A percentile compares a stretch with the other conserved stretches of the same genome.
Evolutionary conservation across 2,329 filamentous ascomycete species (phyloP).

Genomic region (Monosporascus sp.): DNA sequence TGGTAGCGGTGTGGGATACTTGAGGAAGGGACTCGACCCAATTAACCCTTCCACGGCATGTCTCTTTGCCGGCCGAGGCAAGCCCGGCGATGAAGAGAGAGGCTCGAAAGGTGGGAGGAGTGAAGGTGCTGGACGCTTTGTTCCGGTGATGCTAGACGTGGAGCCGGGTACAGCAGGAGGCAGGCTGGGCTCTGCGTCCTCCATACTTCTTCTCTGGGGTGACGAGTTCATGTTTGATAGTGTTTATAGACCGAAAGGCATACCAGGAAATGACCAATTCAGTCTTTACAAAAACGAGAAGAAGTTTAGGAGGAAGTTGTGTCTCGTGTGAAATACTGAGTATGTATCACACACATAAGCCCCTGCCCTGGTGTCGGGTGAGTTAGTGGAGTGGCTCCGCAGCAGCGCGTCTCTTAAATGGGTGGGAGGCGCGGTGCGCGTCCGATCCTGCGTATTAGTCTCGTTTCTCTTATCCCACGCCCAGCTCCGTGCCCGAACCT

Average conservation of each 20-base stretch:
- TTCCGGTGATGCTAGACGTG: constrained; percentile 32
- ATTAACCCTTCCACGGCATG: constrained; percentile 42
- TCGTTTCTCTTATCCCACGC: neutral
- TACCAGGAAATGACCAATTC: constrained; percentile 6
- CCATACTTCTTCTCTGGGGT: constrained; percentile 18
- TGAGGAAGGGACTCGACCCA: constrained; percentile 47
- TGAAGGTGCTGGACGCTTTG: constrained; percentile 60
- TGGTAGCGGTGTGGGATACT: constrained; percentile 89
- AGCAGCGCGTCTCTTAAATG: neutral
- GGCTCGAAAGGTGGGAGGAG: constrained; percentile 77
- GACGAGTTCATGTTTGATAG: constrained; percentile 19
- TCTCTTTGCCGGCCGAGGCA: constrained; percentile 65
- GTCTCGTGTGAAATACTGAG: constrained; percentile 17
- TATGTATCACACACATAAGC: neutral
- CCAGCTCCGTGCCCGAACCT: neutral
- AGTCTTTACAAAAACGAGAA: constrained; percentile 6
- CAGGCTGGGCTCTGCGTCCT: constrained; percentile 28
- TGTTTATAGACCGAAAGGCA: constrained; percentile 16
- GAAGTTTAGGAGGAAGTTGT: constrained; percentile 2
- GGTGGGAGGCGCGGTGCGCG: neutral
- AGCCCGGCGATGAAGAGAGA: constrained; percentile 68
- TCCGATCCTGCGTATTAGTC: neutral
- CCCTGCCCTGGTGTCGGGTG: neutral
- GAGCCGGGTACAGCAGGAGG: constrained; percentile 21
- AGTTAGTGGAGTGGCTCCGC: neutral